Base-by-base conservation (phyloP, 106 monocot species). In the Platanthera zijinensis region DNA sequence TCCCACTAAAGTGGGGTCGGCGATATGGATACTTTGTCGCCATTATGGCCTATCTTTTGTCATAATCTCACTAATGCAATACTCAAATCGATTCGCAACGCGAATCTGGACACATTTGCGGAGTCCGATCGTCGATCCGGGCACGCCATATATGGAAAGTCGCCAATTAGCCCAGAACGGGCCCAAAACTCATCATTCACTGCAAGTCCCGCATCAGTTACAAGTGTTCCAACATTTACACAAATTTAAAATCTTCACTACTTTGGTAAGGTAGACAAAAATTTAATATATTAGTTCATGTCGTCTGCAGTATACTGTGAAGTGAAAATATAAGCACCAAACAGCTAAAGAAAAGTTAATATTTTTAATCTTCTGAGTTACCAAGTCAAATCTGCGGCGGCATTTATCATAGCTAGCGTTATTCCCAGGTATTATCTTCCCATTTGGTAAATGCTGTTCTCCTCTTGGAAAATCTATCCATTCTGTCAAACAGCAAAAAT, bases 381-480 rank as follows among this genome's bases (percentile, higher is more conserved):
- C 92, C 30, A 94, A 82, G 78, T 99, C 97, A 86, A 99, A 99
- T 75, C 89, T 88, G 52, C 97, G 91, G 17, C 97, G 87, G 68
- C 97, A 94, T 80, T 99, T 99, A 76, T 99, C 97, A 81, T 53
- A 99, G 71, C 97, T 99, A 68, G 84, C 54, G 73, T 90, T 85
- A 76, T 99, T 99, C 66, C 97, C 97, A 30, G 88, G 84, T 25
- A 99, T 52, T 11, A 88, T 73, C 66, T n/a, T 53, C 22, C 94
- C 94, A 80, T 77, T 84, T 64, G 94, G 88, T 75, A 99, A 83
- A 68, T 59, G 81, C 83, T 88, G 94, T 6, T 89, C 94, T 57
- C 85, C 82, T 74, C 97, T 89, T 19, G 97, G 97, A 75, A 99
- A 99, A 83, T 99, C 97, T 54, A 99, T 94, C 97, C 97, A 99